A percentile compares a stretch with the other conserved stretches of the same genome.
Evolutionary conservation across 108 stramenopile species (phyloP).

Genomic region (Cafeteria roenbergensis): DNA sequence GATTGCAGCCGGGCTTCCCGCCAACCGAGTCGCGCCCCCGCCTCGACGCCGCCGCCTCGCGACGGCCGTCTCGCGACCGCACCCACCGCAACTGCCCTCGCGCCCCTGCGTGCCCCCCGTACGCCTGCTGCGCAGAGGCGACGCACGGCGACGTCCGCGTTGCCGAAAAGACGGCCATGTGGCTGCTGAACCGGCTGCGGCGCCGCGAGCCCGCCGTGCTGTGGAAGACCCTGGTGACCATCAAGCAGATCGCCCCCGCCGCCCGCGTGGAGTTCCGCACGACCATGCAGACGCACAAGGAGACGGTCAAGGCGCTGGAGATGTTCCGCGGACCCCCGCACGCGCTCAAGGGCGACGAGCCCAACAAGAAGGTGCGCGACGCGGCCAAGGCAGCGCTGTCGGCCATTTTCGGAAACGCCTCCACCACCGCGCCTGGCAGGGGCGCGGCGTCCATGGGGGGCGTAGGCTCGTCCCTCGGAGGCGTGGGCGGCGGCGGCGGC

Average conservation of each 20-base stretch:
- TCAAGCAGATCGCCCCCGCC: background rate
- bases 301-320: background rate
- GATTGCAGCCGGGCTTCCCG: no score
- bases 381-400: background rate
- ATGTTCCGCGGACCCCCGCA: background rate
- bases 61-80: no score
- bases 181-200: background rate
- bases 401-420: slow-evolving; percentile 2
- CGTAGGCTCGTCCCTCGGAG: no score
- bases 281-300: background rate
- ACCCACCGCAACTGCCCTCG: no score
- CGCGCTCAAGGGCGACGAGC: slow-evolving; percentile 2
- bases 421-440: no score
- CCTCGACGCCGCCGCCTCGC: no score
- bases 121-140: no score
- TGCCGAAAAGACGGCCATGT: background rate
- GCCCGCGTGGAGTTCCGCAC: background rate
- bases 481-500: no score
- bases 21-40: no score
- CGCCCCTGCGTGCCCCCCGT: no score
- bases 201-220: background rate
- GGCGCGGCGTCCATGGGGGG: no score
- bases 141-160: background rate
- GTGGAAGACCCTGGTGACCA: slow-evolving; percentile 1
- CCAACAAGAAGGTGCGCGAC: slow-evolving; percentile 2